Evolutionary conservation across 257 asterid species (phyloP).

Genomic region (Nemophila menziesii): DNA sequence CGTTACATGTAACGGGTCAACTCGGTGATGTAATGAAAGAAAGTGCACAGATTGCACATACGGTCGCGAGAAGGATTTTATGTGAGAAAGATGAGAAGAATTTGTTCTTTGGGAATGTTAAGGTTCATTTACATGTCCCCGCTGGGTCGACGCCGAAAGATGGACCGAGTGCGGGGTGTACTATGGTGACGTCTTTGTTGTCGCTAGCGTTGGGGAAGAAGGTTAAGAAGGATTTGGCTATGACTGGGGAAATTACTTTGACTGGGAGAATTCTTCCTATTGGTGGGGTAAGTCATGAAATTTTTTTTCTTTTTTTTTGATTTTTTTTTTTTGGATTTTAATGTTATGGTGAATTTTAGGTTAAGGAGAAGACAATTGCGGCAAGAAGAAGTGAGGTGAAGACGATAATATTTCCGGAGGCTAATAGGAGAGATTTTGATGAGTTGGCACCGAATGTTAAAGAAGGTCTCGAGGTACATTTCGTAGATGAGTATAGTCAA

Average conservation of each 20-base stretch:
- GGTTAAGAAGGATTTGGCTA: conserved; percentile 81
- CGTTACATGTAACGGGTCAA: conserved; percentile 69
- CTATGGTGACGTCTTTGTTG: conserved; percentile 86
- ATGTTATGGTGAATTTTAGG: conserved; percentile 27
- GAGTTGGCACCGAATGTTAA: conserved; percentile 89
- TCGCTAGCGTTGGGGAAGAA: conserved; percentile 79
- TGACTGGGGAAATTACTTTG: conserved; percentile 94
- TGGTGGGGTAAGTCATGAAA: conserved; percentile 68
- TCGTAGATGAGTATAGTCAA: conserved; percentile 71
- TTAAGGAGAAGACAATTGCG: conserved; percentile 94
- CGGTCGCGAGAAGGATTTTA: conserved; percentile 68
- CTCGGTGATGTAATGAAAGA: conserved; percentile 99
- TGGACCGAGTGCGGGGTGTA: conserved; percentile 99
- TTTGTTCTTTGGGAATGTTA: conserved; percentile 51
- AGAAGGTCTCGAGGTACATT: conserved; percentile 87
- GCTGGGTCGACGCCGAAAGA: conserved; percentile 98
- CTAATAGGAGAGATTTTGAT: conserved; percentile 91
- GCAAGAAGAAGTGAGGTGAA: conserved; percentile 87
- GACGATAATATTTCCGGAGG: conserved; percentile 75
- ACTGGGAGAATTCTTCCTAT: conserved; percentile 91
- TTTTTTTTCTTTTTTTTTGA: too few relatives aligned
- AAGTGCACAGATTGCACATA: conserved; percentile 91
- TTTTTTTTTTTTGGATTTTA: neutral
- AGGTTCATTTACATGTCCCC: conserved; percentile 97
- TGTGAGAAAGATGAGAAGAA: conserved; percentile 67